Evolutionary conservation across 345 rosid species (phyloP), one percentile per base, ranked within the genome.

Genomic region (Lenwebbia sp.): DNA sequence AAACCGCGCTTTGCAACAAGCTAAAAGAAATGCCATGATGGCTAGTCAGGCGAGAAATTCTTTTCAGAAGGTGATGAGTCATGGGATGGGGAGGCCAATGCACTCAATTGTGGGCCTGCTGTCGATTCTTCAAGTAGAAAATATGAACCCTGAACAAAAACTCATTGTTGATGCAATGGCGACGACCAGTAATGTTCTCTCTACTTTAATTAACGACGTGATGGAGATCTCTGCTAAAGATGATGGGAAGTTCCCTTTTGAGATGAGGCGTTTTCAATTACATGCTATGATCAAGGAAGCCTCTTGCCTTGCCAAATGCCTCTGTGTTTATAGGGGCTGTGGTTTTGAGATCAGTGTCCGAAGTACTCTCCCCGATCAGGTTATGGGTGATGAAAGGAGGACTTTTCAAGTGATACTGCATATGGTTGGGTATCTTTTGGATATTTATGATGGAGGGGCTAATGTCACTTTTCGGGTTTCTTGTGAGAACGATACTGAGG

Each of bases 51-150:
- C 99, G 1, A 93, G 98, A 89, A 91, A 93, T 89, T 93, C 98
- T 47, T 96, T 96, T 90, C 99, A 97, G 88, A 97, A 96, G 90
- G 99, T 97, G 84, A 96, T 96, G 99, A 96, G 98, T 87, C 93
- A 94, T 83, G 99, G 99, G 82, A 95, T 96, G 96, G 95, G 94
- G 90, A 93, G 97, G 88, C 99, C 99, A 21, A 96, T 97, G 98
- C 96, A 97, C 90, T 93, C 99, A 17, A 94, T 97, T 49, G 87
- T 93, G 90, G 99, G 99, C 86, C 92, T 97, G 37, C 96, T 97
- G 82, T 96, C 99, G 0, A 92, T 97, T 91, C 91, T 93, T 88
- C 94, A 92, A 84, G 91, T 91, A 2, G 96, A 93, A 58, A 91
- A 89, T 84, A 74, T 92, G 94, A 92, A 88, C 83, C 88, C 91